These are phyloP conservation scores for Papiliotrema laurentii DNA, from an alignment of 1,284 basidiomycete genomes.

Conservation along the genomic window DNA sequence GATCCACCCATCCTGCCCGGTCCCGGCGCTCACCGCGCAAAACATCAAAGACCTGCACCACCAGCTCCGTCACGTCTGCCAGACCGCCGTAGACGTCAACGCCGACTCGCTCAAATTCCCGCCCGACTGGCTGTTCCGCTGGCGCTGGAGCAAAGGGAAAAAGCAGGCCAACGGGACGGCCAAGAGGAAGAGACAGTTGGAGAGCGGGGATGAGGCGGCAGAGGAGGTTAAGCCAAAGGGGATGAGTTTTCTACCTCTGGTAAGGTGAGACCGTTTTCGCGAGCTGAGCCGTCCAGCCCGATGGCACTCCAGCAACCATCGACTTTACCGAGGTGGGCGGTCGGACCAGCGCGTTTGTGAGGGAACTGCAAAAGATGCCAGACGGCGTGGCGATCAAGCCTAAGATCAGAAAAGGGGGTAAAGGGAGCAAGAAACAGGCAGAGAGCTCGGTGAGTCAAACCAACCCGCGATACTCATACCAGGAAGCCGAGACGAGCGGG, in stretches of 20 bases:
- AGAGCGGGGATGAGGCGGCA: constrained; percentile 10
- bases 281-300: constrained; percentile 52
- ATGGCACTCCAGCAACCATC: constrained; percentile 66
- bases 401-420: constrained; percentile 29
- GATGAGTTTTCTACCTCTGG: constrained; percentile 54
- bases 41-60: constrained; percentile 58
- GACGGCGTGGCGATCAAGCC: constrained; percentile 42
- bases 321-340: constrained; percentile 76
- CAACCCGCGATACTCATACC: not conserved
- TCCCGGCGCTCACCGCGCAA: constrained; percentile 55
- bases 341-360: constrained; percentile 69
- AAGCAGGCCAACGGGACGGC: constrained; percentile 48
- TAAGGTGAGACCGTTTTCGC: constrained; percentile 42
- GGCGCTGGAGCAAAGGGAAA: constrained; percentile 65
- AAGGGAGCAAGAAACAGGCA: constrained; percentile 18
- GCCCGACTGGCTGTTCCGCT: constrained; percentile 48
- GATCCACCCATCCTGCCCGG: constrained; percentile 70
- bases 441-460: constrained; percentile 11
- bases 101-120: constrained; percentile 71
- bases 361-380: constrained; percentile 59
- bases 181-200: constrained; percentile 4
- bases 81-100: constrained; percentile 63
- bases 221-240: constrained; percentile 31
- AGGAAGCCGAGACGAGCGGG: not conserved
- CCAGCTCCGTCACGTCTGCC: constrained; percentile 59